Percentiles rank a stretch among this genome's conserved stretches.
Evolutionary conservation across 257 asterid genomes (phyloP).

Genomic region (Handroanthus guayacan): DNA sequence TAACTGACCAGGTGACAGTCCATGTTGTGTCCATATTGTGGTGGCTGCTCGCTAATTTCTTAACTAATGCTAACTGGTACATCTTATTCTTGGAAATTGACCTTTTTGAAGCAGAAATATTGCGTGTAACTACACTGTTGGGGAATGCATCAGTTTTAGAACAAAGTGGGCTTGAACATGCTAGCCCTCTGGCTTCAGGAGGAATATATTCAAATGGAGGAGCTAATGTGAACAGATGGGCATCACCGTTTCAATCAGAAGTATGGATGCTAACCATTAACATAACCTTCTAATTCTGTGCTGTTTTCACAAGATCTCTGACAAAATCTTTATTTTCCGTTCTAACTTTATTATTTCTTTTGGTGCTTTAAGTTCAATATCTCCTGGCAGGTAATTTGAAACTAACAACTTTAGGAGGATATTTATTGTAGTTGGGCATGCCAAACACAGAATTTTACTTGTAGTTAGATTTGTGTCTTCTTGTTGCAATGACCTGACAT

Average conservation of each 20-base stretch:
- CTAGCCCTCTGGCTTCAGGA: constrained; percentile 99
- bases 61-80: constrained; percentile 97
- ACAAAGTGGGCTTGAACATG: constrained; percentile 99
- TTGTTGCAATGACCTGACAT: constrained; percentile 39
- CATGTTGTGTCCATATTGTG: constrained; percentile 75
- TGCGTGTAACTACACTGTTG: constrained; percentile 99
- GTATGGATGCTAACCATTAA: constrained; percentile 99
- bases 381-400: constrained; percentile 60
- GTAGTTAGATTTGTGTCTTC: constrained; percentile 36
- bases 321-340: constrained; percentile 41
- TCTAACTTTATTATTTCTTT: constrained; percentile 49
- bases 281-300: constrained; percentile 75
- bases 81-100: constrained; percentile 98
- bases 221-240: constrained; percentile 99
- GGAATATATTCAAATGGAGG: constrained; percentile 97
- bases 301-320: constrained; percentile 55
- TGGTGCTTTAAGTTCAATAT: constrained; percentile 47
- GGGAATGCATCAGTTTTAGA: constrained; percentile 99
- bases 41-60: constrained; percentile 80
- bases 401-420: constrained; percentile 60
- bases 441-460: constrained; percentile 21
- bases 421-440: constrained; percentile 36
- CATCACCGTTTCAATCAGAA: constrained; percentile 98
- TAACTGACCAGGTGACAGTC: constrained; percentile 64
- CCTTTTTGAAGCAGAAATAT: constrained; percentile 99